Conservation (phyloP, 371 early-diverging fungal species). For the Apophysomyces elegans region DNA sequence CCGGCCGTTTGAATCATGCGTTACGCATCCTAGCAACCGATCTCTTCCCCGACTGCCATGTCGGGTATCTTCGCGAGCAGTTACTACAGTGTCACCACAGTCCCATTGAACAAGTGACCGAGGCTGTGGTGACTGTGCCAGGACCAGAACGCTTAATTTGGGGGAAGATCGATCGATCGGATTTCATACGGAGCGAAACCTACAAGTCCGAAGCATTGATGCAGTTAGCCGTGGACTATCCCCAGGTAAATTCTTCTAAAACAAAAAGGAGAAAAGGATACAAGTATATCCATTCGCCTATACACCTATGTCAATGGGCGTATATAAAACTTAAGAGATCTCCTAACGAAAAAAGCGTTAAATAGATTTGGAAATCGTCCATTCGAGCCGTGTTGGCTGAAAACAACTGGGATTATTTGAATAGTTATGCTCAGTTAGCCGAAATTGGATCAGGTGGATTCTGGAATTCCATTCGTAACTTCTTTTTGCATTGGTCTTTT, state of each 20-base stretch:
- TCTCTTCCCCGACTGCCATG: slow-evolving; percentile 57
- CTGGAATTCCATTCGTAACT: slow-evolving; percentile 40
- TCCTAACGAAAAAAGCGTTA: no score
- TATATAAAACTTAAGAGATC: no score
- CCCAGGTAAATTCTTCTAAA: slow-evolving; percentile 33
- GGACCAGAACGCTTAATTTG: slow-evolving; percentile 41
- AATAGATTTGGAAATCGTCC: slow-evolving; percentile 55
- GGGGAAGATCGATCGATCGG: slow-evolving; percentile 37
- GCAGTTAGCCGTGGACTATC: slow-evolving; percentile 41
- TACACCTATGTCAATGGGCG: no score
- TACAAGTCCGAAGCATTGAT: slow-evolving; percentile 43
- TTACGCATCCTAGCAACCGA: slow-evolving; percentile 47
- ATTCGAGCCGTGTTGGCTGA: slow-evolving; percentile 62
- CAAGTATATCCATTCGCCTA: not conserved
- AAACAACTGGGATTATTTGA: slow-evolving; percentile 56
- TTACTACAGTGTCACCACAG: slow-evolving; percentile 33
- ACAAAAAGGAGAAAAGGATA: slow-evolving; percentile 1
- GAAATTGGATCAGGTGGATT: slow-evolving; percentile 50
- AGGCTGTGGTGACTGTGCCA: slow-evolving; percentile 25
- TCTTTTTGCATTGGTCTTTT: slow-evolving; percentile 42
- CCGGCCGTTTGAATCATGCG: slow-evolving; percentile 34
- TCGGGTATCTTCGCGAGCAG: slow-evolving; percentile 39
- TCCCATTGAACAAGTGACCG: slow-evolving; percentile 41
- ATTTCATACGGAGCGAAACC: slow-evolving; percentile 37
- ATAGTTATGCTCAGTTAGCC: slow-evolving; percentile 42